Evolutionary conservation across 2,329 filamentous ascomycete genomes (phyloP).

Genomic region (Xylaria sp.): DNA sequence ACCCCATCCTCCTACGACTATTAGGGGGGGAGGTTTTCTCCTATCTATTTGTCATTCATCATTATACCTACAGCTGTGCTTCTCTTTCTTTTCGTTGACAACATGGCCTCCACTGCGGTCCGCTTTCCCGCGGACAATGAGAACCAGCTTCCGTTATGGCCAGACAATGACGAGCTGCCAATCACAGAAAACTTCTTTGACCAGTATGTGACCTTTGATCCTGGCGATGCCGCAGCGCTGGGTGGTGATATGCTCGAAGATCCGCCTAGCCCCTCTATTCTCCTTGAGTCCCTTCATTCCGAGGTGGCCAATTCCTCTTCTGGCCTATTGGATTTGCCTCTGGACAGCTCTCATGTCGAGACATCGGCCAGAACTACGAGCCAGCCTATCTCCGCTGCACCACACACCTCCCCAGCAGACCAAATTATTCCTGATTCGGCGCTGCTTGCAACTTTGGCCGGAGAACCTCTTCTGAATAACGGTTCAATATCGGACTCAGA

Average conservation of each 20-base stretch:
- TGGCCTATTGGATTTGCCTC: constrained; percentile 38
- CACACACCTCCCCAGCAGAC: constrained; percentile 23
- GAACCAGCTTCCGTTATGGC: constrained; percentile 44
- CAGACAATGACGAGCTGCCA: constrained; percentile 45
- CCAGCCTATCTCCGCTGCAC: constrained; percentile 28
- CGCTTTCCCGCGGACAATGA: constrained; percentile 47
- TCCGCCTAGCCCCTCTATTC: constrained; percentile 48
- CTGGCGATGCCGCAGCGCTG: constrained; percentile 40
- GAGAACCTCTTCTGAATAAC: constrained; percentile 46
- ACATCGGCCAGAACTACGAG: constrained; percentile 25
- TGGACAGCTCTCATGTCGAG: constrained; percentile 33
- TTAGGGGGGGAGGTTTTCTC: constrained; percentile 32
- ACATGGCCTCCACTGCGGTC: constrained; percentile 48
- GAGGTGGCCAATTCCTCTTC: constrained; percentile 38
- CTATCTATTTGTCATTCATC: constrained; percentile 29
- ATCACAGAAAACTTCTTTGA: constrained; percentile 49
- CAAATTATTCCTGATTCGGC: constrained; percentile 33
- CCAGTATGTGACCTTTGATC: constrained; percentile 49
- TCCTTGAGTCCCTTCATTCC: constrained; percentile 45
- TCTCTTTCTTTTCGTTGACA: constrained; percentile 33
- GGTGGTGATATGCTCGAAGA: constrained; percentile 41
- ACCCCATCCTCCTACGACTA: constrained; percentile 33
- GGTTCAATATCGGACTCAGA: constrained; percentile 60
- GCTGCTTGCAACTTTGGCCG: constrained; percentile 34
- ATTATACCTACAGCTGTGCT: constrained; percentile 31